These are phyloP conservation scores for Phytophthora fragariae DNA, from an alignment of 352 stramenopile genomes.

Conservation along the genomic window DNA sequence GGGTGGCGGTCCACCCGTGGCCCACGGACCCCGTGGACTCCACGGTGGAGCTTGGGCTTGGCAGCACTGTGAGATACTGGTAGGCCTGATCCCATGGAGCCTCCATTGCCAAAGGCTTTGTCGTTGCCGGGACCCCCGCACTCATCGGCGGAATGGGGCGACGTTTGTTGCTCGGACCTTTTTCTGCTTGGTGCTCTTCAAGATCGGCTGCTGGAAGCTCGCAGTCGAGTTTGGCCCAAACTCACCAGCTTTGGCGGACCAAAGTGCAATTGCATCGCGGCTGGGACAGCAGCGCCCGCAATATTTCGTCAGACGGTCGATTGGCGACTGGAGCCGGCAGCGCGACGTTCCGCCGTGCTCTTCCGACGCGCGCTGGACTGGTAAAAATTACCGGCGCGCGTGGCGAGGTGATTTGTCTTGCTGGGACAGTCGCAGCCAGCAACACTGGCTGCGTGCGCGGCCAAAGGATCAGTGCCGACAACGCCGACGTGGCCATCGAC, in stretches of 20 bases:
- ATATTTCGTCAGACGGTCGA: conserved; percentile 10
- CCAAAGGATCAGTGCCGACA: too few relatives aligned
- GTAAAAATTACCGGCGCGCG: not conserved
- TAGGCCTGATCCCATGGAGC: not conserved
- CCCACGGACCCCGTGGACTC: too few relatives aligned
- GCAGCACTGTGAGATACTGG: not conserved
- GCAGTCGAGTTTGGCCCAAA: not conserved
- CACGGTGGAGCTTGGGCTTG: not conserved
- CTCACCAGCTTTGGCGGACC: not conserved
- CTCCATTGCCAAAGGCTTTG: not conserved
- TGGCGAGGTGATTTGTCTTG: not conserved
- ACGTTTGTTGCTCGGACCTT: conserved; percentile 15
- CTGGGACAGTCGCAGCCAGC: conserved; percentile 1
- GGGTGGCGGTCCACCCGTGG: too few relatives aligned
- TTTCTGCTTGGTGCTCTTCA: conserved; percentile 7
- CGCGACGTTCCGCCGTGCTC: not conserved
- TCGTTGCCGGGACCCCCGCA: conserved; percentile 1
- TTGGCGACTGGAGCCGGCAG: too few relatives aligned
- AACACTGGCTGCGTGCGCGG: not conserved
- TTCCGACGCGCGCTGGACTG: not conserved
- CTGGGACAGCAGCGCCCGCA: not conserved
- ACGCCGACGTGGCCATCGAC: too few relatives aligned
- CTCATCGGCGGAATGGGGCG: conserved; percentile 26
- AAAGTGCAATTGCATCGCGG: too few relatives aligned
- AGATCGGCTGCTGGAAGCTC: conserved; percentile 15